Conservation (phyloP, 176 grass and related monocot species). For the Juncus effusus region DNA sequence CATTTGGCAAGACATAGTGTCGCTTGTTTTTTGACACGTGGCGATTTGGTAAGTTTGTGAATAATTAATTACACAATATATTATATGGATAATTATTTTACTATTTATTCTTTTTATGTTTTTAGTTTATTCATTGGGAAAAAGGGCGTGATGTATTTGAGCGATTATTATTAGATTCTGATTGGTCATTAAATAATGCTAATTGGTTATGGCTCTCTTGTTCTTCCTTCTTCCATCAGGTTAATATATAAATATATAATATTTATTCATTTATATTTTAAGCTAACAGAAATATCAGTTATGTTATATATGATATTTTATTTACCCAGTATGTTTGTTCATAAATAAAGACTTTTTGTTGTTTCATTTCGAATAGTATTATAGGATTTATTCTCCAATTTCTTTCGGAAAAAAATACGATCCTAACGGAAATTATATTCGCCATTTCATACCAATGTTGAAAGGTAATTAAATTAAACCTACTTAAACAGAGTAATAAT, state of each 20-base stretch:
- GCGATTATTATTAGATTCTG: slow-evolving; percentile 79
- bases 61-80: slow-evolving; percentile 4
- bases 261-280: too few relatives aligned
- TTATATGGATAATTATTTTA: too few relatives aligned
- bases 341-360: background rate
- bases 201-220: slow-evolving; percentile 96
- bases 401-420: slow-evolving; percentile 95
- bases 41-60: slow-evolving; percentile 65
- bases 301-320: background rate
- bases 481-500: background rate
- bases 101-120: background rate
- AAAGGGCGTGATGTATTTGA: slow-evolving; percentile 89
- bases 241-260: background rate
- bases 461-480: slow-evolving; percentile 46
- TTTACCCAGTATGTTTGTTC: background rate
- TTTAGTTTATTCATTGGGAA: slow-evolving; percentile 94
- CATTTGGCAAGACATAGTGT: slow-evolving; percentile 95
- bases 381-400: slow-evolving; percentile 82
- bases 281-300: background rate
- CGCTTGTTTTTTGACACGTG: slow-evolving; percentile 88
- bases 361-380: slow-evolving; percentile 41
- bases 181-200: slow-evolving; percentile 90
- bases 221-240: slow-evolving; percentile 95
- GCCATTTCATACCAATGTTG: slow-evolving; percentile 72
- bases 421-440: slow-evolving; percentile 71